These are phyloP conservation scores for Corylus avellana DNA, from an alignment of 306 rosid species.

Conservation along the genomic window DNA sequence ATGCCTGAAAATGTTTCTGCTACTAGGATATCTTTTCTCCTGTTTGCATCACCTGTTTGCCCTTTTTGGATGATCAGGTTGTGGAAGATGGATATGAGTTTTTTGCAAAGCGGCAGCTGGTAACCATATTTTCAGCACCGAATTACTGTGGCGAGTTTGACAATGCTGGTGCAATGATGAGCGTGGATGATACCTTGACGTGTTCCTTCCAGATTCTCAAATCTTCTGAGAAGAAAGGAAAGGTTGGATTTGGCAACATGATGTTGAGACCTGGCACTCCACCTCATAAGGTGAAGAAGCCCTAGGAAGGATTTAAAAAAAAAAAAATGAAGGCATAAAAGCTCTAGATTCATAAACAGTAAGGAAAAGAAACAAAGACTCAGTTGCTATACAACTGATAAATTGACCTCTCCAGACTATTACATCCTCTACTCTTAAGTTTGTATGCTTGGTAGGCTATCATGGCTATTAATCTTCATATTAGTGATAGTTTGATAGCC, in stretches of 20 bases:
- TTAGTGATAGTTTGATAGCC: background rate
- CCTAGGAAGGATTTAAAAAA: conserved; percentile 8
- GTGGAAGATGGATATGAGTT: conserved; percentile 66
- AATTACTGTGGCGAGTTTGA: conserved; percentile 56
- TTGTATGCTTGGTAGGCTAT: background rate
- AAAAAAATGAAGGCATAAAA: background rate
- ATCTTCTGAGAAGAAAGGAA: conserved; percentile 58
- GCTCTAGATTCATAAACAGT: conserved; percentile 1
- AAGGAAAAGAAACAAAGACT: background rate
- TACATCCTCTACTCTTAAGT: background rate
- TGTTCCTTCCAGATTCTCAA: conserved; percentile 64
- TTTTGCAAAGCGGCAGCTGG: conserved; percentile 60
- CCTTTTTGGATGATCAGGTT: conserved; percentile 29
- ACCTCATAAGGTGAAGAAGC: conserved; percentile 45
- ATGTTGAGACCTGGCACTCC: conserved; percentile 53
- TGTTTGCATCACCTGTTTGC: background rate
- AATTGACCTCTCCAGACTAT: background rate
- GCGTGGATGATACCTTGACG: conserved; percentile 63
- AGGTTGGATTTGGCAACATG: conserved; percentile 38
- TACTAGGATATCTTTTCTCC: background rate
- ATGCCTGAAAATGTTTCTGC: conserved; percentile 3
- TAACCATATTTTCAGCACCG: conserved; percentile 57
- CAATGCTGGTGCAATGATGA: conserved; percentile 71
- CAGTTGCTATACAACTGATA: background rate
- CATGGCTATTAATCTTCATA: background rate